Evolutionary conservation across 176 grass and related monocot genomes (phyloP).

Genomic region (Ensete ventricosum): DNA sequence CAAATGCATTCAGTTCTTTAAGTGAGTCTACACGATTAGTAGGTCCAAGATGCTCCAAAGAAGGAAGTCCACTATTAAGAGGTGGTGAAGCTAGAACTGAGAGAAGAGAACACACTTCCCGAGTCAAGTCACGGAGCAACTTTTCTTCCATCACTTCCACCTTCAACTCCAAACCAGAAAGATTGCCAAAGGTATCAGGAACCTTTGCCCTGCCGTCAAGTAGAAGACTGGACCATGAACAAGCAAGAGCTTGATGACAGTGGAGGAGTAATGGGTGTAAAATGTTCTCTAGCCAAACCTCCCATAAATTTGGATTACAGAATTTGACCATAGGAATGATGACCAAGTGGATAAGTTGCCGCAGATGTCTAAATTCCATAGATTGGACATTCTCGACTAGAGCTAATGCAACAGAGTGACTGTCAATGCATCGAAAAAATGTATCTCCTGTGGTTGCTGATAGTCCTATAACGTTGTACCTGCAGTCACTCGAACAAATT

Average conservation of each 20-base stretch:
- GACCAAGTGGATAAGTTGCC: slow-evolving; percentile 85
- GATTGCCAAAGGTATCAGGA: slow-evolving; percentile 82
- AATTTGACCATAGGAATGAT: slow-evolving; percentile 77
- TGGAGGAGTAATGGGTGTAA: slow-evolving; percentile 74
- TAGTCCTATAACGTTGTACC: slow-evolving; percentile 89
- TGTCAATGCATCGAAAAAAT: slow-evolving; percentile 60
- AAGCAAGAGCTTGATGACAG: slow-evolving; percentile 85
- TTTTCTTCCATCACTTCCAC: slow-evolving; percentile 98
- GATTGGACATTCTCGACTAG: slow-evolving; percentile 75
- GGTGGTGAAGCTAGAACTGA: slow-evolving; percentile 56
- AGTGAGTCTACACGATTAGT: slow-evolving; percentile 56
- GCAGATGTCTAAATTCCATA: slow-evolving; percentile 94
- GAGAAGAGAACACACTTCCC: slow-evolving; percentile 78
- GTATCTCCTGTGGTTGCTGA: slow-evolving; percentile 73
- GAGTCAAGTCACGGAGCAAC: slow-evolving; percentile 86
- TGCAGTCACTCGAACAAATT: slow-evolving; percentile 34
- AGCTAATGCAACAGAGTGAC: slow-evolving; percentile 52
- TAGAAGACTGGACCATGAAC: slow-evolving; percentile 82
- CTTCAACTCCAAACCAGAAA: slow-evolving; percentile 87
- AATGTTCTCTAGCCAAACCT: slow-evolving; percentile 47
- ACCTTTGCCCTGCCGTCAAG: slow-evolving; percentile 65
- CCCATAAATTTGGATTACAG: slow-evolving; percentile 64
- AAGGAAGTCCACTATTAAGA: slow-evolving; percentile 74
- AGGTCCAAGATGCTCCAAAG: slow-evolving; percentile 82
- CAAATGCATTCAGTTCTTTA: slow-evolving; percentile 55